Conservation (phyloP, 805 yeast genomes). For the Candida chilensis region DNA sequence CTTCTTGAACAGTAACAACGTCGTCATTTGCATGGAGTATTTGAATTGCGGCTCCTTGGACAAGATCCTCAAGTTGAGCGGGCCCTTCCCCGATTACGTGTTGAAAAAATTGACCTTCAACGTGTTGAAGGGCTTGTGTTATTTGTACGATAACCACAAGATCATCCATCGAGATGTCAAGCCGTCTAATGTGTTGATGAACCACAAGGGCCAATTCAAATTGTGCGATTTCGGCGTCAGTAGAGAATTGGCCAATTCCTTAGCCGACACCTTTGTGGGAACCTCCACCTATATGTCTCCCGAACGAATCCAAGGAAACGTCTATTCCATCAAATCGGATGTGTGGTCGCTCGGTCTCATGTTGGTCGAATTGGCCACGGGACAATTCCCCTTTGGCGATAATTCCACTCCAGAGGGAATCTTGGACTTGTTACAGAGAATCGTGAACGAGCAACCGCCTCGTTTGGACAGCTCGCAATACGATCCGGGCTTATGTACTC, state of each 20-base stretch:
- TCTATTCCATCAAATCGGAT: slow-evolving; percentile 90
- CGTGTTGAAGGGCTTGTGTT: slow-evolving; percentile 73
- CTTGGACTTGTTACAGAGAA: slow-evolving; percentile 81
- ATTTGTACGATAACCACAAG: slow-evolving; percentile 73
- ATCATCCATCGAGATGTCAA: slow-evolving; percentile 95
- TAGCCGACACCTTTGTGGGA: slow-evolving; percentile 97
- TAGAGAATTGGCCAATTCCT: slow-evolving; percentile 83
- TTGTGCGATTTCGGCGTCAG: slow-evolving; percentile 96
- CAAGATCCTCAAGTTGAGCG: slow-evolving; percentile 52
- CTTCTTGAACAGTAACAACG: slow-evolving; percentile 59
- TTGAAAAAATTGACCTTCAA: slow-evolving; percentile 67
- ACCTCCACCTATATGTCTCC: slow-evolving; percentile 97
- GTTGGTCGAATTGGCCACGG: slow-evolving; percentile 82
- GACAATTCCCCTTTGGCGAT: slow-evolving; percentile 69
- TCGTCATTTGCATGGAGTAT: slow-evolving; percentile 90
- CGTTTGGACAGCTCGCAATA: slow-evolving; percentile 36
- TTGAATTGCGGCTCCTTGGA: slow-evolving; percentile 94
- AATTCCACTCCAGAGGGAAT: slow-evolving; percentile 73
- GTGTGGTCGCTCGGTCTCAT: slow-evolving; percentile 95
- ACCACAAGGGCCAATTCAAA: slow-evolving; percentile 79
- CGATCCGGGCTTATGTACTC: slow-evolving; percentile 45
- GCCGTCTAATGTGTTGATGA: slow-evolving; percentile 87
- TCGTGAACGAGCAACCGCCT: slow-evolving; percentile 92
- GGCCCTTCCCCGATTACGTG: slow-evolving; percentile 60
- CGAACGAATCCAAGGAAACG: slow-evolving; percentile 91